Evolutionary conservation across 176 grass and related monocot species (phyloP).

Genomic region (Oryza meridionalis): DNA sequence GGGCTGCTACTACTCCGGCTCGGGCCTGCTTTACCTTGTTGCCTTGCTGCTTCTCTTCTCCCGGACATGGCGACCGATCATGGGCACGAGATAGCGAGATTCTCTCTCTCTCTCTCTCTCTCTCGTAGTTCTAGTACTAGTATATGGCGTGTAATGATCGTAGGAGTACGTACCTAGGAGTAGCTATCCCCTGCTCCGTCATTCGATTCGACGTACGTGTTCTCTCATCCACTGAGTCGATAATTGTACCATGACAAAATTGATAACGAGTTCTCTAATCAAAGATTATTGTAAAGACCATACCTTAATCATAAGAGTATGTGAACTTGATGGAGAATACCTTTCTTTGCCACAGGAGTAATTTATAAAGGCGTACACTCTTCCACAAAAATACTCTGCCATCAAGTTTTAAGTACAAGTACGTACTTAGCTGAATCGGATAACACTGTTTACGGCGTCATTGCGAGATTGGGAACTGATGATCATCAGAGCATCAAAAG

Average conservation of each 20-base stretch:
- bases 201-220: not conserved
- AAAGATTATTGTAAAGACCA: not conserved
- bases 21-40: slow-evolving; percentile 6
- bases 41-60: slow-evolving; percentile 40
- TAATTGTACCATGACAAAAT: not conserved
- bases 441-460: not conserved
- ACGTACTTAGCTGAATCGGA: not conserved
- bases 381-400: too few relatives aligned
- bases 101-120: not conserved
- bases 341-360: not conserved
- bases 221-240: not conserved
- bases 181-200: slow-evolving; percentile 1
- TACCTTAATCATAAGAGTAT: not conserved
- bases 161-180: not conserved
- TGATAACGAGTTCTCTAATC: not conserved
- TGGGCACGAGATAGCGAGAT: slow-evolving; percentile 33
- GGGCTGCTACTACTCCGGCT: slow-evolving; percentile 28
- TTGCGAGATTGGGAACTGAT: not conserved
- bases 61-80: slow-evolving; percentile 44
- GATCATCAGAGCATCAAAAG: not conserved
- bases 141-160: too few relatives aligned
- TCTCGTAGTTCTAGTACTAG: too few relatives aligned
- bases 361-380: too few relatives aligned
- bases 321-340: too few relatives aligned
- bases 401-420: not conserved